phyloP scores from a whole-genome alignment of 192 early-diverging fungal genomes.

The Mortierella alpina region DNA sequence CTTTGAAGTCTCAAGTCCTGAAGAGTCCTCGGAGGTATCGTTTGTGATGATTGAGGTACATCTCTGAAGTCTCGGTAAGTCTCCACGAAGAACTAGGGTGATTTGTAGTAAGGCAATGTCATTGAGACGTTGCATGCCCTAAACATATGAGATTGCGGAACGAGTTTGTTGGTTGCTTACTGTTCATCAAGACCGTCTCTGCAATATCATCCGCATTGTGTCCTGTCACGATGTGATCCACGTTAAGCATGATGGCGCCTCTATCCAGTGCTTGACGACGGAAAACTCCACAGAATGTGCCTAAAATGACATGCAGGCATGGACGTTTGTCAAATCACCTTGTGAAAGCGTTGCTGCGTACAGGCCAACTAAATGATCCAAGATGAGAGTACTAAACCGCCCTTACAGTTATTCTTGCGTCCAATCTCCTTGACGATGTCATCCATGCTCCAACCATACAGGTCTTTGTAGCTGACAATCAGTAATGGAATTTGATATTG shows the following conservation, averaged over 20 bases:
- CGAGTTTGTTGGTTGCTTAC: conserved; percentile 46
- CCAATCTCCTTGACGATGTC: conserved; percentile 94
- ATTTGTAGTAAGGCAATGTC: background rate
- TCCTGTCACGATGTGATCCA: conserved; percentile 97
- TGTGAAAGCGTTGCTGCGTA: background rate
- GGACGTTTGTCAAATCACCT: background rate
- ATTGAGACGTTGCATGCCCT: background rate
- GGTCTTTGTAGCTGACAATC: conserved; percentile 93
- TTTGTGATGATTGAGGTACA: conserved; percentile 95
- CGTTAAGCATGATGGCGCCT: conserved; percentile 88
- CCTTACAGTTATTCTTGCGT: conserved; percentile 93
- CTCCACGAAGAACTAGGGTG: conserved; percentile 87
- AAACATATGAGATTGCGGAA: background rate
- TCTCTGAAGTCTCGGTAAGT: conserved; percentile 87
- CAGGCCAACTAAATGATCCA: background rate
- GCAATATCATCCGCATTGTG: conserved; percentile 99
- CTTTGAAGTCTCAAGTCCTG: conserved; percentile 58
- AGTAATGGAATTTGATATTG: conserved; percentile 94
- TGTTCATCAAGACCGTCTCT: conserved; percentile 98
- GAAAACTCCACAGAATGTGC: conserved; percentile 98
- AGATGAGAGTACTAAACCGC: background rate
- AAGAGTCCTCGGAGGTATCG: conserved; percentile 62
- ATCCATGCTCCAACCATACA: conserved; percentile 99
- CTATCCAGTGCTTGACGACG: conserved; percentile 96
- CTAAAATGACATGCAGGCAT: conserved; percentile 2